Conservation (phyloP, 352 stramenopile species). For the Phytophthora idaei region DNA sequence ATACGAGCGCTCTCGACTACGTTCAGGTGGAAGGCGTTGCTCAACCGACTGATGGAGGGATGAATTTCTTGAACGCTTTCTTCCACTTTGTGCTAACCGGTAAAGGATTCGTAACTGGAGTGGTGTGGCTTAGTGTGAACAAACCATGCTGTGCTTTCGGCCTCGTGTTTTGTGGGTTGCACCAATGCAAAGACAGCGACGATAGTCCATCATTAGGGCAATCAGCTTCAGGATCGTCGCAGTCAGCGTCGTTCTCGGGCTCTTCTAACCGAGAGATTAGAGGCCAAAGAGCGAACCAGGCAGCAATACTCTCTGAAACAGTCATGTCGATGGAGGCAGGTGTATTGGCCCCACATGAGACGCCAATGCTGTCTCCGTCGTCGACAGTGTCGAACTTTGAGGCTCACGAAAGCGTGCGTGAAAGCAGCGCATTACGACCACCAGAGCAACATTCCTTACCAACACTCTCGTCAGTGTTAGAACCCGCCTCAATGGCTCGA, state of each 20-base stretch:
- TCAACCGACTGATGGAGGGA: conserved; percentile 6
- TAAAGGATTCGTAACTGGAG: conserved; percentile 67
- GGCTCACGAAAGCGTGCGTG: conserved; percentile 27
- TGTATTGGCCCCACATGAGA: conserved; percentile 15
- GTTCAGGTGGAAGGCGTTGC: conserved; percentile 32
- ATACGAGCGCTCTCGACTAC: conserved; percentile 38
- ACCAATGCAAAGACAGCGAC: conserved; percentile 33
- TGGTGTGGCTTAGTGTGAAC: conserved; percentile 75
- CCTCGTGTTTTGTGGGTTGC: conserved; percentile 35
- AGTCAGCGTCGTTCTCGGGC: conserved; percentile 34
- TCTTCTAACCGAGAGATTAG: conserved; percentile 25
- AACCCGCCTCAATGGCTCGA: conserved; percentile 13
- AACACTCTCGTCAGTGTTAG: conserved; percentile 17
- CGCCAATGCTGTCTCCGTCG: conserved; percentile 9
- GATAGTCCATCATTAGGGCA: conserved; percentile 24
- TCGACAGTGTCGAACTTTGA: conserved; percentile 21
- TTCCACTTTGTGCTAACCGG: conserved; percentile 68
- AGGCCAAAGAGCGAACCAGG: conserved; percentile 8
- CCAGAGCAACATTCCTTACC: conserved; percentile 30
- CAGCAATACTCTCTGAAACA: conserved; percentile 15
- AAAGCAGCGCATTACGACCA: conserved; percentile 15
- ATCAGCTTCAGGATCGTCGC: conserved; percentile 28
- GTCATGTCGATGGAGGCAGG: conserved; percentile 35
- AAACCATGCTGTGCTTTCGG: conserved; percentile 57
- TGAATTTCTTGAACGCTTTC: conserved; percentile 51